phyloP scores from a whole-genome alignment of 2,329 filamentous ascomycete species.

The Monosporascus sp. region DNA sequence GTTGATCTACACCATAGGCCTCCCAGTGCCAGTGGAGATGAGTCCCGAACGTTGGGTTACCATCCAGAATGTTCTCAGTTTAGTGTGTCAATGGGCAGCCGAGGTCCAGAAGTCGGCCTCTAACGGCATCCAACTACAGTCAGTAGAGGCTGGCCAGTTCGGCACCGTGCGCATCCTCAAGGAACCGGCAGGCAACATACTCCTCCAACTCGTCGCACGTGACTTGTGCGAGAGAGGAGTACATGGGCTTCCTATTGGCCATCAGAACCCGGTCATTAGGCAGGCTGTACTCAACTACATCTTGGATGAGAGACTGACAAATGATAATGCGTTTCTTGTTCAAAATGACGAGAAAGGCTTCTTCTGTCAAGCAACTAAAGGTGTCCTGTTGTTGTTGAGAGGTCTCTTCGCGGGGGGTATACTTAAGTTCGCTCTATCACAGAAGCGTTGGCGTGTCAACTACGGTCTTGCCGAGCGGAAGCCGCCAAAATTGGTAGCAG shows the following conservation, averaged over 20 bases:
- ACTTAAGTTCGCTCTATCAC: conserved; percentile 43
- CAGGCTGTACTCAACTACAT: conserved; percentile 35
- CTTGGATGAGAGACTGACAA: conserved; percentile 31
- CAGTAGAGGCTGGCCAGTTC: conserved; percentile 29
- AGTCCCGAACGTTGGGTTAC: conserved; percentile 51
- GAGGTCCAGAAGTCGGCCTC: conserved; percentile 27
- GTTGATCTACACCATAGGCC: conserved; percentile 57
- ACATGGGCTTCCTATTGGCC: conserved; percentile 34
- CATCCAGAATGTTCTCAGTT: conserved; percentile 45
- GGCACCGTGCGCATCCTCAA: conserved; percentile 44
- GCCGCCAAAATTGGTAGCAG: conserved; percentile 41
- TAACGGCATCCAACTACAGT: conserved; percentile 36
- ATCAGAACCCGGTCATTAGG: conserved; percentile 25
- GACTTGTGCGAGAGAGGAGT: conserved; percentile 39
- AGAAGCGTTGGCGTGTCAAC: conserved; percentile 61
- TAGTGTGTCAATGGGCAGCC: conserved; percentile 30
- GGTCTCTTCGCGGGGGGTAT: conserved; percentile 53
- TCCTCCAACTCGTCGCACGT: conserved; percentile 30
- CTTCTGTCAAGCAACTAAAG: conserved; percentile 29
- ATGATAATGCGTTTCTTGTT: conserved; percentile 25
- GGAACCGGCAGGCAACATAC: conserved; percentile 16
- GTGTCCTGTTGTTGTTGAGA: conserved; percentile 41
- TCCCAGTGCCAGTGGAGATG: conserved; percentile 43
- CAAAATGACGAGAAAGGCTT: conserved; percentile 28
- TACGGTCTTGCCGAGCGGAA: conserved; percentile 47